Percentiles rank a stretch among this genome's conserved stretches.
phyloP scores from a whole-genome alignment of 768 basidiomycete species.

The Amanita phalloides region DNA sequence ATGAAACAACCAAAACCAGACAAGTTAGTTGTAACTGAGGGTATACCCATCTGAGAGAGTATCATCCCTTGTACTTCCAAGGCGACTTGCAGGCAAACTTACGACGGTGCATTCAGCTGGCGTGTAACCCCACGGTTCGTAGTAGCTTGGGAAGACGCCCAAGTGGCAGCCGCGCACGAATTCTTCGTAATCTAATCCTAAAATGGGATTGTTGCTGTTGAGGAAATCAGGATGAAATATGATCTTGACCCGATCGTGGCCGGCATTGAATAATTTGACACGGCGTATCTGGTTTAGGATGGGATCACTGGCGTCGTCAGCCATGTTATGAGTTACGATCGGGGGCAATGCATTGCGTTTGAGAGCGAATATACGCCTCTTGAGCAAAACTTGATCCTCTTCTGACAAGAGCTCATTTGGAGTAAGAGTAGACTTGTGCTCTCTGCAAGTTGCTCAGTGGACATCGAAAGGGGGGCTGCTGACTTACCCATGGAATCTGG shows the following conservation, averaged over 20 bases:
- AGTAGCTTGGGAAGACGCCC: constrained; percentile 97
- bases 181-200: constrained; percentile 97
- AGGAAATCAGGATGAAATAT: constrained; percentile 98
- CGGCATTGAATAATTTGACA: constrained; percentile 85
- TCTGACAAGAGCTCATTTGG: constrained; percentile 73
- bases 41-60: constrained; percentile 80
- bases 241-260: constrained; percentile 89
- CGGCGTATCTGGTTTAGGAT: constrained; percentile 92
- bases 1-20: constrained; percentile 98
- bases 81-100: constrained; percentile 18
- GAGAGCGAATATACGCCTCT: constrained; percentile 93
- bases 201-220: constrained; percentile 94
- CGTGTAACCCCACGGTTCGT: constrained; percentile 95
- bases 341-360: constrained; percentile 93
- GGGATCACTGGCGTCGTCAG: constrained; percentile 84
- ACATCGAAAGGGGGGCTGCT: neutral
- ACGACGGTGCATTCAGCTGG: constrained; percentile 99
- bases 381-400: constrained; percentile 90
- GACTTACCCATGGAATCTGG: constrained; percentile 79
- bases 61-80: constrained; percentile 2
- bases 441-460: constrained; percentile 26
- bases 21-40: constrained; percentile 93
- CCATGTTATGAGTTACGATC: constrained; percentile 98
- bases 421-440: constrained; percentile 64
- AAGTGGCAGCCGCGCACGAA: constrained; percentile 97